Conservation (phyloP, 2,329 filamentous ascomycete genomes). For the Lithohypha guttulata region DNA sequence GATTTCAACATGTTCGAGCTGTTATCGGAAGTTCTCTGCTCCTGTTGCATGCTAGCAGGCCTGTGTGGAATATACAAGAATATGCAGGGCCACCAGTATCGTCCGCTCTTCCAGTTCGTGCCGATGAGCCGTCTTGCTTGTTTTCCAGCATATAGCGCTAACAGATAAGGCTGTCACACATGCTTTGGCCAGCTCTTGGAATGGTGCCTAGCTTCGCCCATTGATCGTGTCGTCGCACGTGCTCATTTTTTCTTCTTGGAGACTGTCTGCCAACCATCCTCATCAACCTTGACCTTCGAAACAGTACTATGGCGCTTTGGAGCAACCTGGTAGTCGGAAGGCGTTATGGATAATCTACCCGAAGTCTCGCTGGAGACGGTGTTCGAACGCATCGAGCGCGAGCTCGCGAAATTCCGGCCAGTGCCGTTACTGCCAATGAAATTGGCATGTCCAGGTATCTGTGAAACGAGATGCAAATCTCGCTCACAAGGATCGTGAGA, state of each 20-base stretch:
- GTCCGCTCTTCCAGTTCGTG: no score
- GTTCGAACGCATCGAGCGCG: background rate
- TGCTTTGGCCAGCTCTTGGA: no score
- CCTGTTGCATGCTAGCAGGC: no score
- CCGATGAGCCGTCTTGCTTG: no score
- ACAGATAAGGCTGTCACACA: no score
- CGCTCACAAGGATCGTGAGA: conserved; percentile 33
- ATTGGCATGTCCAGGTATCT: conserved; percentile 12
- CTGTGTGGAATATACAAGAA: no score
- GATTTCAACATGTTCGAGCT: no score
- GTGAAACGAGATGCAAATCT: conserved; percentile 26
- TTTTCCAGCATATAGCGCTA: no score
- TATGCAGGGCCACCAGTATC: no score
- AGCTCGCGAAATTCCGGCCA: background rate
- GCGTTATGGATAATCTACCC: background rate
- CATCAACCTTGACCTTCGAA: conserved; percentile 1
- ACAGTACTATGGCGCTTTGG: conserved; percentile 3
- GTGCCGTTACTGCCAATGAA: conserved; percentile 3
- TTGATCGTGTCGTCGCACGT: background rate
- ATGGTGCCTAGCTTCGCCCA: background rate
- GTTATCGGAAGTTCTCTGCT: no score
- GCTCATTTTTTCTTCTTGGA: background rate
- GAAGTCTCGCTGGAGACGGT: background rate
- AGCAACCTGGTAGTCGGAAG: background rate
- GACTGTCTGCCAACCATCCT: conserved; percentile 16